A percentile compares a stretch with the other conserved stretches of the same genome.
Evolutionary conservation across 139 green algal species (phyloP).

Genomic region (Trebouxia sp.): DNA sequence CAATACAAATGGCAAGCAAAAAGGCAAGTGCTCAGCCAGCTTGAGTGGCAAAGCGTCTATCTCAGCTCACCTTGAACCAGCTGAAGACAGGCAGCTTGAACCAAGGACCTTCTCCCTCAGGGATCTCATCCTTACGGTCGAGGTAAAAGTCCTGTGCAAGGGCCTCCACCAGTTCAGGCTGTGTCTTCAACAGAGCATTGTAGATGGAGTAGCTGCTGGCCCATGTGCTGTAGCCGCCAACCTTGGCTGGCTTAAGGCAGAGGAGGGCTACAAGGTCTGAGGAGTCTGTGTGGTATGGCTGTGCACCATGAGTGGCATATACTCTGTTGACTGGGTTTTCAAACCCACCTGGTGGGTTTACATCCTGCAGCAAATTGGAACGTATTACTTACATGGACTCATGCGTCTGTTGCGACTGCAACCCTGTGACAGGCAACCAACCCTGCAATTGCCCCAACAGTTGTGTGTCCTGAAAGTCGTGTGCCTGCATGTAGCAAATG

Average conservation of each 20-base stretch:
- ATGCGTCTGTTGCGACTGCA: too few species aligned
- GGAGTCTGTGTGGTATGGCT: constrained; percentile 67
- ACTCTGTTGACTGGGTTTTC: constrained; percentile 40
- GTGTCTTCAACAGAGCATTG: constrained; percentile 53
- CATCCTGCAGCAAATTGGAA: constrained; percentile 45
- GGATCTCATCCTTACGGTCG: constrained; percentile 65
- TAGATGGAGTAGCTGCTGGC: constrained; percentile 45
- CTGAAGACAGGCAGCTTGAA: constrained; percentile 61
- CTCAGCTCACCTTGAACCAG: constrained; percentile 45
- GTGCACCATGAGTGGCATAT: constrained; percentile 62
- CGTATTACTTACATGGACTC: too few species aligned
- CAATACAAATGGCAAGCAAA: background rate
- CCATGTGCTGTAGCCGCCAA: constrained; percentile 56
- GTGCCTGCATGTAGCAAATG: background rate
- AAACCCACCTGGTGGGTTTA: constrained; percentile 39
- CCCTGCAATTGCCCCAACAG: too few species aligned
- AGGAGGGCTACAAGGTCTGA: constrained; percentile 61
- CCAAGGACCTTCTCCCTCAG: constrained; percentile 50
- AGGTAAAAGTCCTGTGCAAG: constrained; percentile 47
- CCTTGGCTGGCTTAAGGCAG: constrained; percentile 54
- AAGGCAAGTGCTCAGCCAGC: background rate
- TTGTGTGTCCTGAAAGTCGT: too few species aligned
- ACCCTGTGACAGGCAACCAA: too few species aligned
- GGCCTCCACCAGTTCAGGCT: constrained; percentile 36
- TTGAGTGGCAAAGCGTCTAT: too few species aligned